These are phyloP conservation scores for Calonectria ilicicola DNA, from an alignment of 2,329 filamentous ascomycete species.

Conservation along the genomic window DNA sequence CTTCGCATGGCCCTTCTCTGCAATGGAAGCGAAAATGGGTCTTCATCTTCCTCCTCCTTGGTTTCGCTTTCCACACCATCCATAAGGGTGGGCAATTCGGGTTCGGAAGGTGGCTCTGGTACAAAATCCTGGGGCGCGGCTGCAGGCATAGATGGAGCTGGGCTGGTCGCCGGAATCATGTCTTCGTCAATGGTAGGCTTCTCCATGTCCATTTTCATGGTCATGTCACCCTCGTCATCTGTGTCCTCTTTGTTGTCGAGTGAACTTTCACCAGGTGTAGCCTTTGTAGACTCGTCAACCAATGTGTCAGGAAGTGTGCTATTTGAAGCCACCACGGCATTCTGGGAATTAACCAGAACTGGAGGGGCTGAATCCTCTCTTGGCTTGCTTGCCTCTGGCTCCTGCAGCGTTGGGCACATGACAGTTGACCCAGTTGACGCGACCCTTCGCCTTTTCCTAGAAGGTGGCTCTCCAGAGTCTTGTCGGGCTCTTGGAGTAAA, in stretches of 20 bases:
- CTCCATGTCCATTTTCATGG: constrained; percentile 23
- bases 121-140: constrained; percentile 34
- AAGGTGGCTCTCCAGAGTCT: constrained; percentile 36
- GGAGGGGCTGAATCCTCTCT: constrained; percentile 29
- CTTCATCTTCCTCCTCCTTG: constrained; percentile 27
- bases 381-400: neutral
- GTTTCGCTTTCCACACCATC: constrained; percentile 31
- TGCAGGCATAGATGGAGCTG: constrained; percentile 45
- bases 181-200: constrained; percentile 45
- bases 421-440: constrained; percentile 1
- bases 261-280: constrained; percentile 44
- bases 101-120: constrained; percentile 40
- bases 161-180: constrained; percentile 55
- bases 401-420: neutral
- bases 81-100: constrained; percentile 50
- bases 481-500: constrained; percentile 44
- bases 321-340: constrained; percentile 38
- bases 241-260: constrained; percentile 7
- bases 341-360: constrained; percentile 41
- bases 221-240: constrained; percentile 25
- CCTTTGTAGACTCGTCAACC: constrained; percentile 47
- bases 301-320: constrained; percentile 35
- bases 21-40: constrained; percentile 45
- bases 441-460: constrained; percentile 44
- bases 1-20: constrained; percentile 34